Evolutionary conservation across 1,139 yeast genomes (phyloP).

Genomic region (Nakaseomyces kungkrabaensis): DNA sequence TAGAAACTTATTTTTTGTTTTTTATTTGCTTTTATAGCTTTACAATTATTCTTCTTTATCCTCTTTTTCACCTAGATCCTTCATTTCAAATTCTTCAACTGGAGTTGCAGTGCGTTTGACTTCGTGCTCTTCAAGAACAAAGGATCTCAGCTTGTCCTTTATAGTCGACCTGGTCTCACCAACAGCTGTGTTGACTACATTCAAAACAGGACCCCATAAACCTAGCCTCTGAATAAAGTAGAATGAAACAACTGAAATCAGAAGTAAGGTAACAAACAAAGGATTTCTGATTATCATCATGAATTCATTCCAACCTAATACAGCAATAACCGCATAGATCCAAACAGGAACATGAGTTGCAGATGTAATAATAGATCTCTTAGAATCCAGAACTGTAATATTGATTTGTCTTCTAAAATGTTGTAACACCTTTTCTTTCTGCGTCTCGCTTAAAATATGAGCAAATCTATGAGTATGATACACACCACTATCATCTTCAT

Average conservation of each 20-base stretch:
- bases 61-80: background rate
- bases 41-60: background rate
- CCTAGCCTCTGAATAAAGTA: constrained; percentile 64
- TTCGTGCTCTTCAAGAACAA: constrained; percentile 27
- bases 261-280: constrained; percentile 47
- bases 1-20: background rate
- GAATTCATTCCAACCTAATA: constrained; percentile 94
- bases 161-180: constrained; percentile 48
- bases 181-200: constrained; percentile 47
- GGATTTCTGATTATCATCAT: constrained; percentile 85
- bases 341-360: constrained; percentile 76
- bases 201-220: constrained; percentile 64
- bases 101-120: background rate
- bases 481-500: constrained; percentile 32
- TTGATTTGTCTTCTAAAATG: constrained; percentile 73
- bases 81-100: background rate
- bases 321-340: constrained; percentile 59
- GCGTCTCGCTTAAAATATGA: constrained; percentile 47
- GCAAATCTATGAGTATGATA: constrained; percentile 36
- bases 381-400: constrained; percentile 75
- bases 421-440: constrained; percentile 46
- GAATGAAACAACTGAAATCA: constrained; percentile 49
- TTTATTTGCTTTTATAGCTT: background rate
- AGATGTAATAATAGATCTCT: constrained; percentile 60
- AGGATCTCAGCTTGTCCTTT: constrained; percentile 43